Base-by-base conservation (phyloP, 345 rosid species). In the Excoecaria cochinchinensis region DNA sequence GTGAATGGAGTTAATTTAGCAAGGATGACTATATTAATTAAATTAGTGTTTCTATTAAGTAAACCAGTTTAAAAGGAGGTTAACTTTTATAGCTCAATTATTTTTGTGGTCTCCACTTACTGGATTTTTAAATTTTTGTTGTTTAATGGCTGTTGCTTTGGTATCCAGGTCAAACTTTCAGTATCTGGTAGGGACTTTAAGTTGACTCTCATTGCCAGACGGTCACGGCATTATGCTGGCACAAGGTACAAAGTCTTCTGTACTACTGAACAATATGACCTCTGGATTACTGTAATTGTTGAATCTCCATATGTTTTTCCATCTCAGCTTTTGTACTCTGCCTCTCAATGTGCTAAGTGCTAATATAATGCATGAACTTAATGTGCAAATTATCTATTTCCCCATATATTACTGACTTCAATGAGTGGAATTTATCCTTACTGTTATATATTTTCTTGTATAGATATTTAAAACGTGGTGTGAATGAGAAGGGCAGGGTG, bases 171-270 rank as follows among this genome's bases (percentile, higher is more conserved):
- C 69, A 85, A 89, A 72, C 89, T 87, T 79, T 84, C 93, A 40
- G 88, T 87, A 38, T 77, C 87, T 24, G 93, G 83, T 78, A 89
- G 79, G 82, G 90, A 84, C 72, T 81, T 93, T 76, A 89, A 80
- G 80, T 70, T 93, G 78, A 90, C 93, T 71, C 87, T 95, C 50
- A 91, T 95, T 73, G 87, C 99, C 12, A 91, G 99, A 72, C 90
- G 99, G 21, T 95, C 99, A 22, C 89, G 96, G 58, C 91, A 93
- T 82, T 95, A 87, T 83, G 99, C 99, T 74, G 99, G 99, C 72
- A 95, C 99, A 77, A 95, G 99, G 99, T 95, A 73, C 63, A 74
- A 46, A 72, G 4, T 67, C 56, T 36, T 64, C 25, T 51, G 4
- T 15, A 58, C 38, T 56, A 55, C 48, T 55, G 63, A 64, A 65